Base-by-base conservation (phyloP, 768 basidiomycete genomes). In the Floccularia luteovirens region DNA sequence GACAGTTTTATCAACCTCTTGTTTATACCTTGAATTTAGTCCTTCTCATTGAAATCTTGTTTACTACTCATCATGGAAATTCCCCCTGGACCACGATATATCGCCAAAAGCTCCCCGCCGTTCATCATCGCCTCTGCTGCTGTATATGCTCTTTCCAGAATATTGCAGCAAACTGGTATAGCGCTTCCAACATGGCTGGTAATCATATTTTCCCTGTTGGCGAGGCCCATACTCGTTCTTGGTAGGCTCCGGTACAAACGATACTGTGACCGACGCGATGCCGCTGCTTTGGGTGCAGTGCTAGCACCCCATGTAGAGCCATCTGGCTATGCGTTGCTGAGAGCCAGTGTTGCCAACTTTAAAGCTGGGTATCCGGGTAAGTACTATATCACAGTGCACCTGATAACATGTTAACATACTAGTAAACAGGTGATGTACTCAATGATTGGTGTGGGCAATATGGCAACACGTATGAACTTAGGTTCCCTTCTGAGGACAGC, bases 291-390 rank as follows among this genome's bases (percentile, higher is more conserved):
- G 25, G 62, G 61, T n/a, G 64, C 66, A 1, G 50, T 54, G 5
- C 30, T 66, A 10, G 55, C 61, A 4, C 64, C 66, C 1, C 44
- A 45, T n/a, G 52, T 66, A 22, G 51, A 55, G 30, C 51, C 54
- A 11, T 36, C 52, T n/a, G 54, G 16, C 7, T 37, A 21, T 11
- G 48, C 46, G 8, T 42, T 49, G 11, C 32, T 56, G 3, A 36
- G 42, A 1, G 41, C 46, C 2, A 34, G 56, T 22, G 41, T 57
- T 12, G 39, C 52, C n/a, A 60, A 53, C 36, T 49, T 62, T 25
- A 52, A 56, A 40, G 47, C 39, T 3, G 64, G 63, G 3, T 60
- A 63, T 48, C 58, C 60, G 40, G 56, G 65, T 64, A 35, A 13
- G 59, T 40, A 14, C 4, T 23, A n/a, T n/a, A n/a, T n/a, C n/a